phyloP scores from a whole-genome alignment of 2,329 filamentous ascomycete genomes.

The Talaromyces islandicus region DNA sequence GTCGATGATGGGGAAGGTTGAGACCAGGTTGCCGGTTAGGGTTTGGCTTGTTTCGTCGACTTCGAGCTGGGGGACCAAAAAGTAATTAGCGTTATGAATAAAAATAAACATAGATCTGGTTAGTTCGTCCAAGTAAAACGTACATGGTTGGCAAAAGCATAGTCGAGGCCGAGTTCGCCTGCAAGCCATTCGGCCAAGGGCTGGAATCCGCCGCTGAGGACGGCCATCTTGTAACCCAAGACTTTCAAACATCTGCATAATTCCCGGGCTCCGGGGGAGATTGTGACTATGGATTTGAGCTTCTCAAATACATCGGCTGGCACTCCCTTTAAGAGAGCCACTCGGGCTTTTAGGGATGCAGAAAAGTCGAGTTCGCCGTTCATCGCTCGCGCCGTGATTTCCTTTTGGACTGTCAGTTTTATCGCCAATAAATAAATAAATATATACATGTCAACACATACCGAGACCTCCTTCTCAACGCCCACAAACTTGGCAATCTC shows the following conservation, averaged over 20 bases:
- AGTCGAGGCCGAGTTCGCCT: constrained; percentile 71
- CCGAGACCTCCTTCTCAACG: constrained; percentile 73
- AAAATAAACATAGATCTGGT: background rate
- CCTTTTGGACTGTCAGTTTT: constrained; percentile 25
- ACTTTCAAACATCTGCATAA: constrained; percentile 68
- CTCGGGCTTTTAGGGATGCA: constrained; percentile 71
- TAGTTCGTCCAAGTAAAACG: constrained; percentile 9
- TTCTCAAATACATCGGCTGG: constrained; percentile 72
- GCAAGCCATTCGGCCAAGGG: constrained; percentile 86
- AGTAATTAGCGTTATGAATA: no score
- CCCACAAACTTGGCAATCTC: constrained; percentile 81
- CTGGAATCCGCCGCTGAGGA: constrained; percentile 86
- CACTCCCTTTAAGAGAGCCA: constrained; percentile 74
- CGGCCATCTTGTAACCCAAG: constrained; percentile 79
- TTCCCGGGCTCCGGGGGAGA: constrained; percentile 73
- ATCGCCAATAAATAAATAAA: background rate
- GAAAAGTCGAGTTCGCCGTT: constrained; percentile 92
- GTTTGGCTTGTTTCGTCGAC: constrained; percentile 41
- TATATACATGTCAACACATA: constrained; percentile 16
- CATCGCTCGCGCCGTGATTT: constrained; percentile 92
- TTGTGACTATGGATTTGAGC: constrained; percentile 66
- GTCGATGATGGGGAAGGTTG: constrained; percentile 51
- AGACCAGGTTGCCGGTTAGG: constrained; percentile 53
- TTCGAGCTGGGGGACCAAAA: constrained; percentile 42
- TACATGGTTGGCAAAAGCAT: constrained; percentile 82